Base-by-base conservation (phyloP, 768 basidiomycete genomes). In the Gloeophyllum trabeum region DNA sequence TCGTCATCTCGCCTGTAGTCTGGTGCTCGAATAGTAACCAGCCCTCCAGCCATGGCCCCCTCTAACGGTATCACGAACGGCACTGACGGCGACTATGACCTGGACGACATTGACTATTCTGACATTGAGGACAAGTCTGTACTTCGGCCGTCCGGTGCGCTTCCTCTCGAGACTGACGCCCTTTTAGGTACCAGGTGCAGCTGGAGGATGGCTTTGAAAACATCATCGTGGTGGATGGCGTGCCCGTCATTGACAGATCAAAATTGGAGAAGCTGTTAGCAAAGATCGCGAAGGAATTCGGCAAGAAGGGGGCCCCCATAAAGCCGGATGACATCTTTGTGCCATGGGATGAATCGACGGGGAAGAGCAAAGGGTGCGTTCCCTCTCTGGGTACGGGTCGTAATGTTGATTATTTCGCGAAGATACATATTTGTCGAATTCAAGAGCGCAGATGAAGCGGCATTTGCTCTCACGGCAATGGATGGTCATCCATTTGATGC, bases 71-170 rank as follows among this genome's bases (percentile, higher is more conserved):
- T n/a, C n/a, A n/a, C n/a, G n/a, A n/a, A n/a, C n/a, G n/a, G n/a
- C n/a, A n/a, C n/a, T n/a, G n/a, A n/a, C n/a, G n/a, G n/a, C n/a
- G n/a, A n/a, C n/a, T 49, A 59, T 39, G 46, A 51, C 50, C 74
- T 75, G 46, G 78, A 83, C 38, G 76, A 74, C 42, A 87, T 90
- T 52, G 89, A 92, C 60, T 92, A 81, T 57, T 75, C 81, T 36
- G 89, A 92, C 57, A 89, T 94, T 49, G 89, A 92, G 58, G 75
- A 70, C 61, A 88, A 86, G 89, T 91, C 49, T n/a, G n/a, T n/a
- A n/a, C n/a, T n/a, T n/a, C n/a, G n/a, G n/a, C n/a, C 43, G 74
- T 59, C 12, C 16, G 10, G 5, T 22, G 7, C 19, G 13, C 5
- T 22, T 36, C 10, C 41, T 19, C 36, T 26, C 10, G 36, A 37